Percentiles rank a stretch among this genome's conserved stretches.
These are phyloP conservation scores for Arachis stenosperma DNA, from an alignment of 306 rosid genomes.

Conservation along the genomic window DNA sequence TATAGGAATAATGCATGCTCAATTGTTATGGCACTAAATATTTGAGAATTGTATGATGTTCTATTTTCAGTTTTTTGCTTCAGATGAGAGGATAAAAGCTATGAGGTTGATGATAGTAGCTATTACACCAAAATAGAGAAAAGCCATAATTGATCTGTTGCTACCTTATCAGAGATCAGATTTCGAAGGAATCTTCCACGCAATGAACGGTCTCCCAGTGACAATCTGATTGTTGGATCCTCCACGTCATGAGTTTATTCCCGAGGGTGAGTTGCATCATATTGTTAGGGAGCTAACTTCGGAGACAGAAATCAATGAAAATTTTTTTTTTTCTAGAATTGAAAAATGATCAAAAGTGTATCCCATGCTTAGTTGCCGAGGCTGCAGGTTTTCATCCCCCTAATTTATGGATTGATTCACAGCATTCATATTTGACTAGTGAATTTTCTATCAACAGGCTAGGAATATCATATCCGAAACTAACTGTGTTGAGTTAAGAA, in stretches of 20 bases:
- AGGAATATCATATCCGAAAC: conserved; percentile 90
- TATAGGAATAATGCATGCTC: background rate
- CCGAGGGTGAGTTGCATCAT: conserved; percentile 71
- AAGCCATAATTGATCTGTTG: conserved; percentile 74
- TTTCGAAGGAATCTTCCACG: conserved; percentile 93
- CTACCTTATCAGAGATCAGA: conserved; percentile 95
- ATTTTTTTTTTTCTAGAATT: conserved; percentile 72
- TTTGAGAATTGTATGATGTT: too few relatives aligned
- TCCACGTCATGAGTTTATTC: conserved; percentile 94
- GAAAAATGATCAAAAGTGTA: conserved; percentile 94
- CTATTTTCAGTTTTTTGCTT: conserved; percentile 73
- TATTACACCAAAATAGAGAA: conserved; percentile 67
- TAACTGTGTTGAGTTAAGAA: too few relatives aligned
- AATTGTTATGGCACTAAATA: background rate
- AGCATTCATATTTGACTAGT: conserved; percentile 2
- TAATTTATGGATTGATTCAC: background rate
- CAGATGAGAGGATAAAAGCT: conserved; percentile 87
- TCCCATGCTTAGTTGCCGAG: conserved; percentile 98
- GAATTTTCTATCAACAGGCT: conserved; percentile 55
- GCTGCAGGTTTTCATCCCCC: conserved; percentile 73
- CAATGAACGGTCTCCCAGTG: conserved; percentile 71
- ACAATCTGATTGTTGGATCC: conserved; percentile 65
- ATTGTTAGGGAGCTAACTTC: conserved; percentile 75
- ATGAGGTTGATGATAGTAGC: conserved; percentile 98
- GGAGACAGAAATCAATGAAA: conserved; percentile 85